Conservation (phyloP, 2,329 filamentous ascomycete genomes). For the Helotiales sp. region DNA sequence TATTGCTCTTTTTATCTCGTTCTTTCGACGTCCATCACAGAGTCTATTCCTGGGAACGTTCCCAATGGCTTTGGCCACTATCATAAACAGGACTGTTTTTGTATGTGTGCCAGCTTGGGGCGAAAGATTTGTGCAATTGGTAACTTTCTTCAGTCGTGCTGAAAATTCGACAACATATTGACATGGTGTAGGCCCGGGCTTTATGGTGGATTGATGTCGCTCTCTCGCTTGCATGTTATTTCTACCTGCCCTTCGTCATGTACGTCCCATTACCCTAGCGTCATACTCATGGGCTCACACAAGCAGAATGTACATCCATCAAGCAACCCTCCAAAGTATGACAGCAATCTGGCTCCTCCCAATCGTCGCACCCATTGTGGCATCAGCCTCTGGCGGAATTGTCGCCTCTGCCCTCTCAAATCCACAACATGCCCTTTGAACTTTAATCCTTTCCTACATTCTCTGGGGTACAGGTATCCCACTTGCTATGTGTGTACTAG, state of each 20-base stretch:
- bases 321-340: constrained; percentile 58
- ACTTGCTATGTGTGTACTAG: constrained; percentile 65
- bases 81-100: constrained; percentile 68
- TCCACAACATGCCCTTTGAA: constrained; percentile 60
- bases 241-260: constrained; percentile 62
- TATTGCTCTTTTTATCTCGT: constrained; percentile 59
- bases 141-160: too few relatives aligned
- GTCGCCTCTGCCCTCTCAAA: constrained; percentile 65
- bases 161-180: too few relatives aligned
- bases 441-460: constrained; percentile 67
- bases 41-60: constrained; percentile 72
- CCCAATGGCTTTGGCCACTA: constrained; percentile 71
- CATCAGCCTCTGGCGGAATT: constrained; percentile 66
- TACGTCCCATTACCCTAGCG: constrained; percentile 38
- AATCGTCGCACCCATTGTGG: constrained; percentile 69
- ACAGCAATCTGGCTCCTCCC: constrained; percentile 70
- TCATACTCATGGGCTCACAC: constrained; percentile 11
- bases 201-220: constrained; percentile 63
- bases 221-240: constrained; percentile 57
- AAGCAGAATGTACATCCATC: constrained; percentile 41
- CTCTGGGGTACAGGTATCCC: constrained; percentile 70
- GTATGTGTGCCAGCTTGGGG: constrained; percentile 67
- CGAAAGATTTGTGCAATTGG: constrained; percentile 55
- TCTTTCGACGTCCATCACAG: constrained; percentile 64
- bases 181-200: constrained; percentile 51